Conservation (phyloP, 106 monocot genomes). For the Dendrobium officinale region DNA sequence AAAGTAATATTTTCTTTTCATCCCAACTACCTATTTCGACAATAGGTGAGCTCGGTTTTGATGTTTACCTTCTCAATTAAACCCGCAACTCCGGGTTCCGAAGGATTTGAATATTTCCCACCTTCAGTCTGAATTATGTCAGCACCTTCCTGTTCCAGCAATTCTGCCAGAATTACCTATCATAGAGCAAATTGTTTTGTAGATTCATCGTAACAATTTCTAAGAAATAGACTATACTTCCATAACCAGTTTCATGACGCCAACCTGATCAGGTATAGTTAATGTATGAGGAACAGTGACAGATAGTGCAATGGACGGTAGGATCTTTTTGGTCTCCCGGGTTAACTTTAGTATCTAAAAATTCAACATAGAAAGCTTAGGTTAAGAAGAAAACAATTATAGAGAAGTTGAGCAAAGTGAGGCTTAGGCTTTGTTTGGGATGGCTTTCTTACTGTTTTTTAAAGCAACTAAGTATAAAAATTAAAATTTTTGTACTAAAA, state of each 20-base stretch:
- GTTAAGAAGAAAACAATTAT: not conserved
- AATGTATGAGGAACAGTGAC: constrained; percentile 88
- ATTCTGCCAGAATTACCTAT: constrained; percentile 79
- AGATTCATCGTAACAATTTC: not conserved
- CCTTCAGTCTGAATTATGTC: constrained; percentile 98
- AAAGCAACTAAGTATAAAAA: no score
- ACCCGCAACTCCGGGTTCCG: constrained; percentile 71
- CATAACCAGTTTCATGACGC: not conserved
- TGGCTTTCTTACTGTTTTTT: no score
- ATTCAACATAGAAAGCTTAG: not conserved
- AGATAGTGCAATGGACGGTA: constrained; percentile 62
- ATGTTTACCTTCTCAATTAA: constrained; percentile 85
- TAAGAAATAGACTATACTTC: not conserved
- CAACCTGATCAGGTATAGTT: constrained; percentile 84
- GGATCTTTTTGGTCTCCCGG: constrained; percentile 57
- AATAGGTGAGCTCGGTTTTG: no score
- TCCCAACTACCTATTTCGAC: no score
- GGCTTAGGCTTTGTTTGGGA: no score
- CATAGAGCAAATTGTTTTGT: not conserved
- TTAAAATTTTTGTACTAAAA: no score
- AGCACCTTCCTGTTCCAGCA: constrained; percentile 82
- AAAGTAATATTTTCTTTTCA: no score
- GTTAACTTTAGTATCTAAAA: constrained; percentile 76
- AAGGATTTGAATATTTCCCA: constrained; percentile 79
- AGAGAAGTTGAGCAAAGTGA: not conserved